Evolutionary conservation across 2,329 filamentous ascomycete genomes (phyloP).

Genomic region (Fusarium sp.): DNA sequence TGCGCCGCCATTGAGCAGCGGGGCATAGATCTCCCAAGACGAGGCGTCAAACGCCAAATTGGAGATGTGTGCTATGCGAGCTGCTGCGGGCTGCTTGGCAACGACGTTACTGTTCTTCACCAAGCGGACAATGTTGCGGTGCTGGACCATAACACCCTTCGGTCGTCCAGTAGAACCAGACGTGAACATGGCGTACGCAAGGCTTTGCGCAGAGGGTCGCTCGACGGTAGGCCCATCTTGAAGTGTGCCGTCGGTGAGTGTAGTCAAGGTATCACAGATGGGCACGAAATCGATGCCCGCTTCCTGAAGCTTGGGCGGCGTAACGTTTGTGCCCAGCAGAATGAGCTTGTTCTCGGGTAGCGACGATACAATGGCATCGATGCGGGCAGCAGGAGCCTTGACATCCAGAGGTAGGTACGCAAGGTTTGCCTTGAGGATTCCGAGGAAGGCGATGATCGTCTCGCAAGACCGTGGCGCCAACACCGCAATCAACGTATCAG

Average conservation of each 20-base stretch:
- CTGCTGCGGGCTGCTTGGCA: background rate
- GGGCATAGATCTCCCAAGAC: background rate
- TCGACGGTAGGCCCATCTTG: background rate
- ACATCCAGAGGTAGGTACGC: background rate
- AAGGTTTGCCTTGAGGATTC: background rate
- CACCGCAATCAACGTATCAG: background rate
- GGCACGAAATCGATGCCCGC: background rate
- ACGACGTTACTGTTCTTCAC: background rate
- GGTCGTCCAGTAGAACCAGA: background rate
- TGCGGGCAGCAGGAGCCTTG: background rate
- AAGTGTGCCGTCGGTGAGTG: too few relatives aligned
- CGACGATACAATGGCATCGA: background rate
- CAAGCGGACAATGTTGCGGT: background rate
- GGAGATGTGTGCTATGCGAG: background rate
- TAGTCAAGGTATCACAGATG: background rate
- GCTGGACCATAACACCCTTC: slow-evolving; percentile 1
- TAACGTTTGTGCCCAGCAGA: too few relatives aligned
- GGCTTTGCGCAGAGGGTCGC: background rate
- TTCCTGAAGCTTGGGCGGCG: background rate
- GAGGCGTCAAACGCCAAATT: background rate
- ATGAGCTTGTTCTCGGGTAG: background rate
- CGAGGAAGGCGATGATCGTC: background rate
- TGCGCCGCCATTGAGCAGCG: background rate
- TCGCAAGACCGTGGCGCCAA: background rate
- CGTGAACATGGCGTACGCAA: background rate